Conservation (phyloP, 768 basidiomycete species). For the Suillus hirtellus region DNA sequence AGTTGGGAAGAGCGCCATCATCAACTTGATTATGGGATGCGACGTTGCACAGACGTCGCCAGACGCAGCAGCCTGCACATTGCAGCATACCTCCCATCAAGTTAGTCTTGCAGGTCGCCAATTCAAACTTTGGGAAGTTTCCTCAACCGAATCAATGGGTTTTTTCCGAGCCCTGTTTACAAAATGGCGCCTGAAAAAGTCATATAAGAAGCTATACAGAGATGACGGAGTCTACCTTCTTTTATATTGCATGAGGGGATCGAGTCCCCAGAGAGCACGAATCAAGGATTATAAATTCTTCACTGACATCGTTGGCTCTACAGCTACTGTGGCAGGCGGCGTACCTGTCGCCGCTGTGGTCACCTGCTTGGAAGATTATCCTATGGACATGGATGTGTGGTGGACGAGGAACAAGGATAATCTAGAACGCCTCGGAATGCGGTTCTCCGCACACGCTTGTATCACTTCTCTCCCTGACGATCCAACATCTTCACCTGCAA, state of each 20-base stretch:
- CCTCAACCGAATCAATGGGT: conserved; percentile 27
- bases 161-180: conserved; percentile 13
- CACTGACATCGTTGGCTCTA: conserved; percentile 28
- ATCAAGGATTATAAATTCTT: conserved; percentile 34
- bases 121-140: conserved; percentile 37
- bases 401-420: conserved; percentile 35
- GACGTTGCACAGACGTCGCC: conserved; percentile 33
- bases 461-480: conserved; percentile 33
- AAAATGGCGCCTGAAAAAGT: conserved; percentile 25
- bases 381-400: conserved; percentile 38
- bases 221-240: conserved; percentile 32
- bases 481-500: not conserved
- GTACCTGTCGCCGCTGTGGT: not conserved
- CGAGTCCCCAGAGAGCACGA: conserved; percentile 24
- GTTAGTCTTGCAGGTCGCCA: conserved; percentile 20
- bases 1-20: not conserved
- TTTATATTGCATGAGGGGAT: conserved; percentile 34
- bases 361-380: conserved; percentile 22
- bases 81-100: conserved; percentile 27
- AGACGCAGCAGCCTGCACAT: conserved; percentile 36
- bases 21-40: conserved; percentile 22
- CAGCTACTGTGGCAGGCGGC: not conserved
- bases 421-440: conserved; percentile 35
- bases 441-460: conserved; percentile 42
- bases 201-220: conserved; percentile 31